A percentile compares a stretch with the other conserved stretches of the same genome.
Conservation (phyloP, 495 filamentous ascomycete genomes). For the Filosporella fistucella region DNA sequence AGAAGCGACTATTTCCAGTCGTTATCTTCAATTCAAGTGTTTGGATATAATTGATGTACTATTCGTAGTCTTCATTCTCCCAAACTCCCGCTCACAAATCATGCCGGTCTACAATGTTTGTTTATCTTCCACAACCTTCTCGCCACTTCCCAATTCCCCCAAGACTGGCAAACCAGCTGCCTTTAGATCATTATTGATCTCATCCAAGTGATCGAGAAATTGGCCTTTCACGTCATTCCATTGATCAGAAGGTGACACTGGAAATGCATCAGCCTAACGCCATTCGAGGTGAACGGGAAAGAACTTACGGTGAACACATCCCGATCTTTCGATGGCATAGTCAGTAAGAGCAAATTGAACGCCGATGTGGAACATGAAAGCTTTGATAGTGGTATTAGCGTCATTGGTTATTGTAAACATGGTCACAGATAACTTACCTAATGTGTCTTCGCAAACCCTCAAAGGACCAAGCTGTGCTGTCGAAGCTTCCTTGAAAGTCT, state of each 20-base stretch:
- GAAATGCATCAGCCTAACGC: too few species aligned
- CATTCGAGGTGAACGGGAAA: too few species aligned
- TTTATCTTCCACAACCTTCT: neutral
- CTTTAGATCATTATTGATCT: neutral
- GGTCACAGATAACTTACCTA: neutral
- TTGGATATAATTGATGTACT: too few species aligned
- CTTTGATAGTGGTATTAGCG: neutral
- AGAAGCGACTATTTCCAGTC: too few species aligned
- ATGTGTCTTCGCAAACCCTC: neutral
- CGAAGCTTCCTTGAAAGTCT: neutral
- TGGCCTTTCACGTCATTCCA: neutral
- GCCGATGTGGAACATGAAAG: slow-evolving; percentile 1
- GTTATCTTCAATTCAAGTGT: too few species aligned
- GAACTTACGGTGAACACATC: too few species aligned
- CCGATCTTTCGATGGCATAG: neutral
- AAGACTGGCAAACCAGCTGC: neutral
- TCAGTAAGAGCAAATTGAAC: neutral
- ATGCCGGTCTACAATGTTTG: neutral
- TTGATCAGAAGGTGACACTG: neutral
- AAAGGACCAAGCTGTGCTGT: neutral
- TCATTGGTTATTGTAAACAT: too few species aligned
- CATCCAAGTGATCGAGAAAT: slow-evolving; percentile 2
- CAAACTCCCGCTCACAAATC: too few species aligned
- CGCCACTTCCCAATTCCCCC: neutral
- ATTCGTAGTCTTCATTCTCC: too few species aligned